Evolutionary conservation across 148 eudicot species (phyloP).

Genomic region (Vaccinium myrtillus): DNA sequence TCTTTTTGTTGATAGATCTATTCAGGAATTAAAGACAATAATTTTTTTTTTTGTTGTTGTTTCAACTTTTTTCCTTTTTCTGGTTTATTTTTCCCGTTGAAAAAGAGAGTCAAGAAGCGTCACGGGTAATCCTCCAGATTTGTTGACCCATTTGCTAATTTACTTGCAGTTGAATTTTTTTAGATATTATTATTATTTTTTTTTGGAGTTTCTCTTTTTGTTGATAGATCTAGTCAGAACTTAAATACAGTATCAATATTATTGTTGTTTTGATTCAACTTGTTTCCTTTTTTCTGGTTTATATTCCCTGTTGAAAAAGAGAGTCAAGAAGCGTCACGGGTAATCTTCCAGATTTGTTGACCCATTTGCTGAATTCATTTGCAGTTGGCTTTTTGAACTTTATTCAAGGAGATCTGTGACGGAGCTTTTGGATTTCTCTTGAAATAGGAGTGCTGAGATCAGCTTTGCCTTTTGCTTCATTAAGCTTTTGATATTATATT

Average conservation of each 20-base stretch:
- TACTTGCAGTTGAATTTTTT: background rate
- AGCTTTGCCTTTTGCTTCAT: background rate
- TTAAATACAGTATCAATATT: background rate
- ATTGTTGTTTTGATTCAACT: background rate
- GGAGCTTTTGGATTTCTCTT: background rate
- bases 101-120: constrained; percentile 9
- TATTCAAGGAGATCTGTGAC: background rate
- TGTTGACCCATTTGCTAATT: constrained; percentile 13
- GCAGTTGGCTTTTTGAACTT: background rate
- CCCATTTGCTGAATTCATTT: constrained; percentile 11
- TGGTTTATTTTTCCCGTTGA: background rate
- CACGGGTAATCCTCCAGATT: constrained; percentile 5
- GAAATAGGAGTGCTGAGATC: background rate
- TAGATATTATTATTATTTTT: too few relatives aligned
- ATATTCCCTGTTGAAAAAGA: background rate
- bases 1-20: constrained; percentile 12
- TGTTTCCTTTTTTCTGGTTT: background rate
- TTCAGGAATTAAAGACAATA: background rate
- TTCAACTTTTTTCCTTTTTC: background rate
- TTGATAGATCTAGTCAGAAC: background rate
- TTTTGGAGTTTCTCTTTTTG: too few relatives aligned
- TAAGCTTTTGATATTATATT: background rate
- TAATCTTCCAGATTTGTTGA: constrained; percentile 15
- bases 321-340: constrained; percentile 9
- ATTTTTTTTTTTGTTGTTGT: too few relatives aligned